A percentile compares a stretch with the other conserved stretches of the same genome.
Conservation (phyloP, 257 asterid genomes). For the Solanum sitiens region DNA sequence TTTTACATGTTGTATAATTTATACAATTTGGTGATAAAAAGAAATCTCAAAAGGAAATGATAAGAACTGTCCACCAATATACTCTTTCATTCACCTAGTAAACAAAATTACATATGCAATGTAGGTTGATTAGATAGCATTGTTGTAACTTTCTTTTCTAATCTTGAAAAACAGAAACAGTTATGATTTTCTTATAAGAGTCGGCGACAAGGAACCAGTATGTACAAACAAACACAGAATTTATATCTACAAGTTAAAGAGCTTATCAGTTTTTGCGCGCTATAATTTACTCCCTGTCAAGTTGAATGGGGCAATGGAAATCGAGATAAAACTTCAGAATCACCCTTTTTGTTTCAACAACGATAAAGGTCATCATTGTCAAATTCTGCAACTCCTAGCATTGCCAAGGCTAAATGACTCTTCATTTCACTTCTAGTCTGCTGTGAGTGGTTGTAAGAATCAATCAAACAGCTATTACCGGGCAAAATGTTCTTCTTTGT, state of each 20-base stretch:
- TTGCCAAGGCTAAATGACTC: slow-evolving; percentile 79
- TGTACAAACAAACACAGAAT: not conserved
- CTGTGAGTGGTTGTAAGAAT: slow-evolving; percentile 27
- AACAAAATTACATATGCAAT: not conserved
- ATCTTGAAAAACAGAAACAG: not conserved
- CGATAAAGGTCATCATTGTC: slow-evolving; percentile 48
- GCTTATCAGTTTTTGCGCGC: not conserved
- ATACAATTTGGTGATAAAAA: not conserved
- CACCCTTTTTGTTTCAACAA: slow-evolving; percentile 22
- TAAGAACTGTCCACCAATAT: not conserved
- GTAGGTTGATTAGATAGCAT: not conserved
- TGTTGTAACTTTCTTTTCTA: not conserved
- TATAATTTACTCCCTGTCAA: not conserved
- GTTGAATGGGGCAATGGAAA: not conserved
- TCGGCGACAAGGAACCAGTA: not conserved
- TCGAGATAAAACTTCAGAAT: not conserved
- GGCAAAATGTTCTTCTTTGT: slow-evolving; percentile 20
- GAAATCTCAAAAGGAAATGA: not conserved
- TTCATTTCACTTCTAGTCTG: slow-evolving; percentile 65
- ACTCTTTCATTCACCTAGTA: not conserved
- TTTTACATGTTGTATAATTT: not conserved
- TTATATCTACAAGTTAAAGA: not conserved
- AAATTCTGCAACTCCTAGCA: slow-evolving; percentile 69
- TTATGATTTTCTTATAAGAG: not conserved
- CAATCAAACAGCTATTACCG: slow-evolving; percentile 13